Evolutionary conservation across 1,284 basidiomycete genomes (phyloP).

Genomic region (Inonotus hispidus): DNA sequence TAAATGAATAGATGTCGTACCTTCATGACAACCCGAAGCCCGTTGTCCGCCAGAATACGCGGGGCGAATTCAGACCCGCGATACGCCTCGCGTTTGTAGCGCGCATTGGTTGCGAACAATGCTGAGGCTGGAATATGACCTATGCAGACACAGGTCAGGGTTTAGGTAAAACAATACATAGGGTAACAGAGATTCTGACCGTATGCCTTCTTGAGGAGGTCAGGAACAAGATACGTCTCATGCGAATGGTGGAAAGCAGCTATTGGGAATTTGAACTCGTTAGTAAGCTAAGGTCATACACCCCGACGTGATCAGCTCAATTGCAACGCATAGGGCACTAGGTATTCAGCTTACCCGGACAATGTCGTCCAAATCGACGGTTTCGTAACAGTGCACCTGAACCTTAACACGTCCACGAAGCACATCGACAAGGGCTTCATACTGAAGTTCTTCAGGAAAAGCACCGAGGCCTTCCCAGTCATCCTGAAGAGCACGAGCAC

Average conservation of each 20-base stretch:
- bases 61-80: slow-evolving; percentile 83
- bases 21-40: slow-evolving; percentile 76
- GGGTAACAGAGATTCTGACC: slow-evolving; percentile 32
- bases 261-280: slow-evolving; percentile 75
- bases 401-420: slow-evolving; percentile 77
- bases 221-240: slow-evolving; percentile 74
- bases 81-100: slow-evolving; percentile 85
- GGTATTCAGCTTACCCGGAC: slow-evolving; percentile 48
- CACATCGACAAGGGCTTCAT: slow-evolving; percentile 85
- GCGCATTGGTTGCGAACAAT: slow-evolving; percentile 60
- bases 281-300: slow-evolving; percentile 49
- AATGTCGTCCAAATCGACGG: slow-evolving; percentile 74
- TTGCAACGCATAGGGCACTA: neutral
- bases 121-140: slow-evolving; percentile 65
- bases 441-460: slow-evolving; percentile 77
- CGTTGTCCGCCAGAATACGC: slow-evolving; percentile 70
- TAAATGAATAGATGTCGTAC: slow-evolving; percentile 30
- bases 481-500: slow-evolving; percentile 48
- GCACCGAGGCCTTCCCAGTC: slow-evolving; percentile 55
- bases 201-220: slow-evolving; percentile 67
- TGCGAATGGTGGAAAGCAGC: slow-evolving; percentile 81
- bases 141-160: slow-evolving; percentile 19
- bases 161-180: neutral
- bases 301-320: neutral
- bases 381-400: slow-evolving; percentile 77